These are phyloP conservation scores for Leucosporidium yakuticum DNA, from an alignment of 768 basidiomycete genomes.

Conservation along the genomic window DNA sequence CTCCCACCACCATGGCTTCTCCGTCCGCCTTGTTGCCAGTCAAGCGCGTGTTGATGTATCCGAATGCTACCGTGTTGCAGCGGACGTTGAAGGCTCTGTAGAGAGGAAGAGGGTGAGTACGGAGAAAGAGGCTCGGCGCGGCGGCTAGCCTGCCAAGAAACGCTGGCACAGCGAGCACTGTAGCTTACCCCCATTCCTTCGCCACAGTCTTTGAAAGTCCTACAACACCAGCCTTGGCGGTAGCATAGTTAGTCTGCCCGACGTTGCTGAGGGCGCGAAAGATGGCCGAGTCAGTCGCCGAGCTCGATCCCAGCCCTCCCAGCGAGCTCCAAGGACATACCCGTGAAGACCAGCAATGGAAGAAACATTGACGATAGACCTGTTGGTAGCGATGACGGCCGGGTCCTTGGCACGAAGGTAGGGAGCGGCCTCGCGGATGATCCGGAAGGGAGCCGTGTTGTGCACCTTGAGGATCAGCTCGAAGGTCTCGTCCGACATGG, in stretches of 20 bases:
- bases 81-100: slow-evolving; percentile 60
- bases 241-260: slow-evolving; percentile 16
- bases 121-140: too few species aligned
- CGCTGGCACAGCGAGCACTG: too few species aligned
- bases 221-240: slow-evolving; percentile 52
- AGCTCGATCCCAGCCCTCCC: too few species aligned
- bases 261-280: not conserved
- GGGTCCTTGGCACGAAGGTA: slow-evolving; percentile 64
- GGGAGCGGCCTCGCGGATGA: not conserved
- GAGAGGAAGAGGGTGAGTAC: too few species aligned
- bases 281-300: too few species aligned
- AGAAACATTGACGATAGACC: slow-evolving; percentile 72
- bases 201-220: slow-evolving; percentile 74
- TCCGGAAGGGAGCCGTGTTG: not conserved
- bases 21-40: slow-evolving; percentile 75
- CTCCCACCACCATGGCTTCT: slow-evolving; percentile 66
- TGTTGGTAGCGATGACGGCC: slow-evolving; percentile 52
- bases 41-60: slow-evolving; percentile 53
- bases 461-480: not conserved
- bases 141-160: too few species aligned
- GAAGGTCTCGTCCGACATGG: slow-evolving; percentile 63
- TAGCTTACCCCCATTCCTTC: slow-evolving; percentile 67
- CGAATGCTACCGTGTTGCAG: slow-evolving; percentile 64
- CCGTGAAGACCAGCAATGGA: slow-evolving; percentile 64
- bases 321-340: slow-evolving; percentile 50